Conservation (phyloP, 495 filamentous ascomycete genomes). For the Penicillium tannophilum region DNA sequence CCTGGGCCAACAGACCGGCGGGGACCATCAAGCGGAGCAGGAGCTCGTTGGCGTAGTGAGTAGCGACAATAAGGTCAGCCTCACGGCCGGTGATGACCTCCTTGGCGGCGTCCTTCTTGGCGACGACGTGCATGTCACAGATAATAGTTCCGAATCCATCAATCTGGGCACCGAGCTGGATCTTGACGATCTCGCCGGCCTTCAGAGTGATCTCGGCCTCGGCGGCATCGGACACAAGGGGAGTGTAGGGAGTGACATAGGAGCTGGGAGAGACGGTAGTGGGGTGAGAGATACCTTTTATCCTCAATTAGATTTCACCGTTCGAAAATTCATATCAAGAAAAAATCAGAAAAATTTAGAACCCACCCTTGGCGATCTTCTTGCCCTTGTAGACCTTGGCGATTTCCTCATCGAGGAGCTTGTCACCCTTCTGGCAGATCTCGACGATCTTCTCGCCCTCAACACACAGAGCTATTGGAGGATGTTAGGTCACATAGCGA, state of each 20-base stretch:
- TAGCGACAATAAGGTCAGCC: constrained; percentile 88
- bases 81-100: constrained; percentile 67
- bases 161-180: constrained; percentile 97
- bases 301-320: not conserved
- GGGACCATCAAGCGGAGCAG: constrained; percentile 89
- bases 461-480: constrained; percentile 64
- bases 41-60: constrained; percentile 93
- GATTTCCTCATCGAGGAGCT: constrained; percentile 90
- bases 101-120: constrained; percentile 54
- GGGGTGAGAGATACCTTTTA: constrained; percentile 81
- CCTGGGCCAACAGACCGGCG: constrained; percentile 77
- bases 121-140: constrained; percentile 84
- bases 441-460: constrained; percentile 89
- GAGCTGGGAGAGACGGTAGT: constrained; percentile 94
- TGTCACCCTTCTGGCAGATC: constrained; percentile 93
- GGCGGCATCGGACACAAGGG: constrained; percentile 77
- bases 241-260: constrained; percentile 96
- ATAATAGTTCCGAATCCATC: constrained; percentile 97
- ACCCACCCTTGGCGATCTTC: constrained; percentile 85
- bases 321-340: not conserved
- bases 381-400: constrained; percentile 98
- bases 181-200: constrained; percentile 84
- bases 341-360: not conserved
- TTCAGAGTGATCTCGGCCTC: constrained; percentile 80
- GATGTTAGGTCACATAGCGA: constrained; percentile 25